Percentiles rank a stretch among this genome's conserved stretches.
phyloP scores from a whole-genome alignment of 1,139 yeast genomes.

The Waltiozyma sp. region DNA sequence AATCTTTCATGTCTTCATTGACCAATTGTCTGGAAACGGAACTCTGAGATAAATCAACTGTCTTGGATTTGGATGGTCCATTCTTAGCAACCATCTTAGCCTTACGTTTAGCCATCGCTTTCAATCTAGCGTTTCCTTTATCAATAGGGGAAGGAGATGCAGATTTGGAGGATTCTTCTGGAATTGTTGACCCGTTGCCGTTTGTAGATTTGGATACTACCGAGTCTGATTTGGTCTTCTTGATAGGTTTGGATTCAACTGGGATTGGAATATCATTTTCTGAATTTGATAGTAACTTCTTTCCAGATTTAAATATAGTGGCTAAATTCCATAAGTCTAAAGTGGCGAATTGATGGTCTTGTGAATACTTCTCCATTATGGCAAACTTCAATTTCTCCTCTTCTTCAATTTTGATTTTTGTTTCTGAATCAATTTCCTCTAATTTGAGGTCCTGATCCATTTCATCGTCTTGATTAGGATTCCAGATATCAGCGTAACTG shows the following conservation, averaged over 20 bases:
- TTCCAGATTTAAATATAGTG: constrained; percentile 58
- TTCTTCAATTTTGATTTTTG: constrained; percentile 26
- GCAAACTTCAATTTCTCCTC: constrained; percentile 25
- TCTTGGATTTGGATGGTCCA: constrained; percentile 36
- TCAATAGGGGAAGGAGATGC: constrained; percentile 9
- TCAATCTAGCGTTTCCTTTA: constrained; percentile 64
- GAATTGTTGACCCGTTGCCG: constrained; percentile 3
- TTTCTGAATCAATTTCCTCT: constrained; percentile 12
- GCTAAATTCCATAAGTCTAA: constrained; percentile 55
- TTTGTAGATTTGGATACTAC: constrained; percentile 2
- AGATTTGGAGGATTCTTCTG: constrained; percentile 2
- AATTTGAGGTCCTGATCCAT: constrained; percentile 11
- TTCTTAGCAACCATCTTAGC: constrained; percentile 75
- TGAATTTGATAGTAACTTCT: constrained; percentile 61
- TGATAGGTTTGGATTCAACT: not conserved
- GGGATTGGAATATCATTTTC: constrained; percentile 26
- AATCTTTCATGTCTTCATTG: constrained; percentile 6
- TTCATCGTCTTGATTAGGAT: constrained; percentile 46
- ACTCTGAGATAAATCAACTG: constrained; percentile 72
- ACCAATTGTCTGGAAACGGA: constrained; percentile 49
- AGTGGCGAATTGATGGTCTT: constrained; percentile 31
- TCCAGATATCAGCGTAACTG: constrained; percentile 70
- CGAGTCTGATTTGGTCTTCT: not conserved
- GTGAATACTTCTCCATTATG: constrained; percentile 11
- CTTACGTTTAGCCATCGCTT: constrained; percentile 88